Evolutionary conservation across 1,284 basidiomycete species (phyloP), one percentile per base, ranked within the genome.

Genomic region (Singerocomus rubriflavus): DNA sequence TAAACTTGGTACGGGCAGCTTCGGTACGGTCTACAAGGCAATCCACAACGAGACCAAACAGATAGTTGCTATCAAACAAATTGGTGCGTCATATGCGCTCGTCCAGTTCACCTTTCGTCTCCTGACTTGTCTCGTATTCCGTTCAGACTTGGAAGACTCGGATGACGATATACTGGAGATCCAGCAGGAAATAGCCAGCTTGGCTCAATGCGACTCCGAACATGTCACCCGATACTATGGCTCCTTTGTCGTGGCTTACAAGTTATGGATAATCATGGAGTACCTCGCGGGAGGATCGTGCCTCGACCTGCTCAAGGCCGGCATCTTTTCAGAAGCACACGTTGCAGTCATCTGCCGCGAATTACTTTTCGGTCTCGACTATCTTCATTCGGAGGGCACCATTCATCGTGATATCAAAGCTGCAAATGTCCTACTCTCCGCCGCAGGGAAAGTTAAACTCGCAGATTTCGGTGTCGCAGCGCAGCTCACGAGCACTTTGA

Each of bases 181-280:
- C 48, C 97, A 99, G 67, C 92, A 94, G 66, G 96, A 99, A 72
- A 98, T 99, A 58, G 87, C 93, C 12, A 96, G 92, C 68, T 79
- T 99, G 30, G 92, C 95, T 0, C 92, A 93, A 62, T 97, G 93
- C 73, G 93, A 95, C 66, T 97, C 94, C 9, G 91, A 95, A 71
- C 93, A 92, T 68, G 93, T 99, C 50, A 99, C 96, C 33, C 80
- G 88, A 42, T 99, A 98, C 71, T 98, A 97, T 63, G 96, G 93
- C 45, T 95, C 93, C 49, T 99, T 99, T 69, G 92, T 99, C 54
- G 87, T 92, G 57, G 86, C 91, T 13, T 98, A 96, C 77, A 97
- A 98, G 69, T 78, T 99, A 16, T 99, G 97, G 97, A 99, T 99
- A 66, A 80, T 99, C 64, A 99, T 99, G 97, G 96, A 99, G 70